phyloP scores from a whole-genome alignment of 2,329 filamentous ascomycete genomes.

The Fusarium abutilonis region DNA sequence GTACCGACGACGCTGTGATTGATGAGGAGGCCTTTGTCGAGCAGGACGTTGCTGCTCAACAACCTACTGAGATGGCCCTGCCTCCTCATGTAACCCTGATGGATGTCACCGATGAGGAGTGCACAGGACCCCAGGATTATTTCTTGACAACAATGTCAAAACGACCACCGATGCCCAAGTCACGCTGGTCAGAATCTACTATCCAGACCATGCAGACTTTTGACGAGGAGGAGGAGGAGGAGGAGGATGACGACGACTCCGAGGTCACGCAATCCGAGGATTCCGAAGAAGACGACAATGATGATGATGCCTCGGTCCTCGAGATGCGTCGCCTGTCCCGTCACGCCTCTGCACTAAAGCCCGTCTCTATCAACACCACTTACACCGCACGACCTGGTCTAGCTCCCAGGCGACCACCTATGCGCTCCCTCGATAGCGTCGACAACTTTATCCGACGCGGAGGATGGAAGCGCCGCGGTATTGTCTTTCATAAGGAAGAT shows the following conservation, averaged over 20 bases:
- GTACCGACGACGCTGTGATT: slow-evolving; percentile 34
- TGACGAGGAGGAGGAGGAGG: slow-evolving; percentile 41
- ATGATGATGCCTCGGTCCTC: slow-evolving; percentile 38
- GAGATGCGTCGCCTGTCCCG: slow-evolving; percentile 43
- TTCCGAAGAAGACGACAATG: slow-evolving; percentile 38
- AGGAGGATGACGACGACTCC: slow-evolving; percentile 37
- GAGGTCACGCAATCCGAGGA: slow-evolving; percentile 38
- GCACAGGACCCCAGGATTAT: slow-evolving; percentile 48
- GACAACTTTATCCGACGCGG: slow-evolving; percentile 56
- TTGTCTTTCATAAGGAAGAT: slow-evolving; percentile 53
- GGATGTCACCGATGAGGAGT: slow-evolving; percentile 39
- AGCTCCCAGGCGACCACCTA: slow-evolving; percentile 50
- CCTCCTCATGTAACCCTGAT: slow-evolving; percentile 46
- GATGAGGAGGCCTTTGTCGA: slow-evolving; percentile 42
- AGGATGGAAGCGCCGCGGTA: slow-evolving; percentile 57
- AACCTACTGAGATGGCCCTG: slow-evolving; percentile 46
- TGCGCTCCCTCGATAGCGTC: slow-evolving; percentile 53
- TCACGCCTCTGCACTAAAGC: slow-evolving; percentile 39
- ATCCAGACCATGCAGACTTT: slow-evolving; percentile 46
- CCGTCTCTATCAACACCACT: slow-evolving; percentile 50
- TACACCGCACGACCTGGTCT: slow-evolving; percentile 40
- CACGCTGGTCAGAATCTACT: slow-evolving; percentile 57
- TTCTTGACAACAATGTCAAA: slow-evolving; percentile 47
- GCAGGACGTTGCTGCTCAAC: slow-evolving; percentile 43
- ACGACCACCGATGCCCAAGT: slow-evolving; percentile 49